A percentile compares a stretch with the other conserved stretches of the same genome.
phyloP scores from a whole-genome alignment of 2,329 filamentous ascomycete species.

The Cucurbitaria berberidis region DNA sequence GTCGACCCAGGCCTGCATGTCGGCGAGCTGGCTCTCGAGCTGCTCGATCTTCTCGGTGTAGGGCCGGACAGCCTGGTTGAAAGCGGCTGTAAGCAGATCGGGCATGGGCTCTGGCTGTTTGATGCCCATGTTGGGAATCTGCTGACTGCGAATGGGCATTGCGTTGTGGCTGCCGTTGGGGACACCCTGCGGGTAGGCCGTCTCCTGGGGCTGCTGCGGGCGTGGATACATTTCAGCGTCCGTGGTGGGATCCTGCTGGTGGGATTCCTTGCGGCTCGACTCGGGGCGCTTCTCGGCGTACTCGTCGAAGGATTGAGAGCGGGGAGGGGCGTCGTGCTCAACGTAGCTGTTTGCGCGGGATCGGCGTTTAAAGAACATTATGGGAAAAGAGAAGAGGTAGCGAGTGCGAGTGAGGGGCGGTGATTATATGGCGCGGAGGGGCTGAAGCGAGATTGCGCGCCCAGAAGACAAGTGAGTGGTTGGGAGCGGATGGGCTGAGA shows the following conservation, averaged over 20 bases:
- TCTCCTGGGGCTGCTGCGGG: conserved; percentile 50
- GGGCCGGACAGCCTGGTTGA: conserved; percentile 60
- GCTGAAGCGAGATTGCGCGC: conserved; percentile 26
- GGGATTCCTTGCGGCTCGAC: conserved; percentile 46
- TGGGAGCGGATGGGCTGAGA: conserved; percentile 18
- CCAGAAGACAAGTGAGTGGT: conserved; percentile 18
- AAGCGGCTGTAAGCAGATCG: conserved; percentile 59
- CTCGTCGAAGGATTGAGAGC: conserved; percentile 50
- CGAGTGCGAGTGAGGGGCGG: conserved; percentile 21
- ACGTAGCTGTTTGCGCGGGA: conserved; percentile 57
- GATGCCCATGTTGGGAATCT: conserved; percentile 29
- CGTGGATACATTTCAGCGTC: conserved; percentile 55
- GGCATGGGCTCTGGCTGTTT: conserved; percentile 53
- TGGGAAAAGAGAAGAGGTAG: conserved; percentile 28
- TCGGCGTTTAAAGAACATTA: conserved; percentile 59
- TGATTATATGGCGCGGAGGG: conserved; percentile 31
- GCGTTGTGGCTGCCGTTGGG: conserved; percentile 26
- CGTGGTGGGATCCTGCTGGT: conserved; percentile 38
- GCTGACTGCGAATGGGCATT: conserved; percentile 31
- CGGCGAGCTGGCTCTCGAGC: conserved; percentile 58
- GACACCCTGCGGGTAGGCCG: conserved; percentile 26
- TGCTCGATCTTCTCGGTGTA: conserved; percentile 61
- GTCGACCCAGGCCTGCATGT: conserved; percentile 58
- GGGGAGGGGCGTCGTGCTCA: conserved; percentile 52
- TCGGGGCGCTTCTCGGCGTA: conserved; percentile 50